phyloP scores from a whole-genome alignment of 2,329 filamentous ascomycete genomes.

The Trichoderma sp. region DNA sequence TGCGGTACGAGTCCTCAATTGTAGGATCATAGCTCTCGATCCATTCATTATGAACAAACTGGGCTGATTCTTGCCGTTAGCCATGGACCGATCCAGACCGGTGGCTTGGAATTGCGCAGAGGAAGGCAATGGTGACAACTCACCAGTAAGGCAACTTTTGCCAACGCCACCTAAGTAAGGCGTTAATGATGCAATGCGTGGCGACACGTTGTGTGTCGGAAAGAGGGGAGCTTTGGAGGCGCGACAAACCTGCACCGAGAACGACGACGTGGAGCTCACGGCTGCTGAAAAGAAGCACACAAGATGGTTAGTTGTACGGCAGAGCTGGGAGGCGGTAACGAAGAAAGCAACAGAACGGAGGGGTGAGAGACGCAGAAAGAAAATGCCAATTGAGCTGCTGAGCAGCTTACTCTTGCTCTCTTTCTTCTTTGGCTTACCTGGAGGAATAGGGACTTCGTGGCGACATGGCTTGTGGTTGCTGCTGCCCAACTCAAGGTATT shows the following conservation, averaged over 20 bases:
- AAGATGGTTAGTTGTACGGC: conserved; percentile 1
- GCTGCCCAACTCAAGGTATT: too few species aligned
- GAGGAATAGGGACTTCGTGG: conserved; percentile 38
- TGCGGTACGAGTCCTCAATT: conserved; percentile 76
- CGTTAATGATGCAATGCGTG: background rate
- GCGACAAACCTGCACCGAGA: conserved; percentile 69
- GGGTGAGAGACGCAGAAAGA: background rate
- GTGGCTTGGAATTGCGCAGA: background rate
- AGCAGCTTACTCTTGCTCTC: background rate
- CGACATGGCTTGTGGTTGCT: conserved; percentile 33
- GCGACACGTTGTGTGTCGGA: conserved; percentile 32
- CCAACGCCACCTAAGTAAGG: conserved; percentile 82
- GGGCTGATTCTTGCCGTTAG: conserved; percentile 56
- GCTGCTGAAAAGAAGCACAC: conserved; percentile 44
- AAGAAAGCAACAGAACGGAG: background rate
- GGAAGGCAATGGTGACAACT: conserved; percentile 35
- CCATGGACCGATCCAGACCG: conserved; percentile 21
- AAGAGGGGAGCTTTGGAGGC: background rate
- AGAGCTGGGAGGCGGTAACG: background rate
- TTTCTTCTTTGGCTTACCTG: conserved; percentile 31
- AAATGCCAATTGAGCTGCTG: background rate
- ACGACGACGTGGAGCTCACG: conserved; percentile 84
- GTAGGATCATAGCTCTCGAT: conserved; percentile 85
- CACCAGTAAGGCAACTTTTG: conserved; percentile 90
- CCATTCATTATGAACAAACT: conserved; percentile 94